These are phyloP conservation scores for Xylaria scruposa DNA, from an alignment of 495 filamentous ascomycete species.

Conservation along the genomic window DNA sequence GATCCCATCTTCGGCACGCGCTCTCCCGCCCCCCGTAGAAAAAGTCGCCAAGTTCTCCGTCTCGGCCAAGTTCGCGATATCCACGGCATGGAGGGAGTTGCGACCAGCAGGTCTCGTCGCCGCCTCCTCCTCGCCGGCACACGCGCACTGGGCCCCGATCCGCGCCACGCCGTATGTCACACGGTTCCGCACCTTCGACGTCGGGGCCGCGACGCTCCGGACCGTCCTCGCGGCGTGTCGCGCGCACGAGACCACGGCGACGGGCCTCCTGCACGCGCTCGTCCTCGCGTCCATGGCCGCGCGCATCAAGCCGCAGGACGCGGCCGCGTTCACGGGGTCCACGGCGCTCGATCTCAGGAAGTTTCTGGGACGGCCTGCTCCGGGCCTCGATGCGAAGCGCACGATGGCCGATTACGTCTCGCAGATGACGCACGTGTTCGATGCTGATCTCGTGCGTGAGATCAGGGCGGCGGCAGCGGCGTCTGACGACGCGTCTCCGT, in stretches of 20 bases:
- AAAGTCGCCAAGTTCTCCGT: slow-evolving; percentile 31
- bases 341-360: slow-evolving; percentile 46
- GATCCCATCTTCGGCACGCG: slow-evolving; percentile 19
- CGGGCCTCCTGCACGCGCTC: slow-evolving; percentile 43
- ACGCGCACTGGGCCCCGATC: slow-evolving; percentile 41
- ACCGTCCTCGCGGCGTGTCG: slow-evolving; percentile 39
- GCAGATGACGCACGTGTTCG: slow-evolving; percentile 32
- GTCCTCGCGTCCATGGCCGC: slow-evolving; percentile 35
- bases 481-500: not conserved
- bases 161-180: slow-evolving; percentile 32
- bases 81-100: slow-evolving; percentile 29
- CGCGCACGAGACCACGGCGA: slow-evolving; percentile 40
- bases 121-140: not conserved
- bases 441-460: slow-evolving; percentile 24
- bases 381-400: slow-evolving; percentile 10
- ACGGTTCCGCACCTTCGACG: slow-evolving; percentile 37
- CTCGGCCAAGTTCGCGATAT: slow-evolving; percentile 21
- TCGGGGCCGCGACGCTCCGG: slow-evolving; percentile 27
- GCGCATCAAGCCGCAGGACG: slow-evolving; percentile 23
- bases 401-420: slow-evolving; percentile 44
- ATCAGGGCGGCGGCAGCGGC: slow-evolving; percentile 27
- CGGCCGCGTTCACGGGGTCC: slow-evolving; percentile 34
- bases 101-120: slow-evolving; percentile 13
- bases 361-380: slow-evolving; percentile 21
- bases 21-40: slow-evolving; percentile 28